Percentiles rank a stretch among this genome's conserved stretches.
Evolutionary conservation across 306 rosid species (phyloP).

Genomic region (Biancaea sappan): DNA sequence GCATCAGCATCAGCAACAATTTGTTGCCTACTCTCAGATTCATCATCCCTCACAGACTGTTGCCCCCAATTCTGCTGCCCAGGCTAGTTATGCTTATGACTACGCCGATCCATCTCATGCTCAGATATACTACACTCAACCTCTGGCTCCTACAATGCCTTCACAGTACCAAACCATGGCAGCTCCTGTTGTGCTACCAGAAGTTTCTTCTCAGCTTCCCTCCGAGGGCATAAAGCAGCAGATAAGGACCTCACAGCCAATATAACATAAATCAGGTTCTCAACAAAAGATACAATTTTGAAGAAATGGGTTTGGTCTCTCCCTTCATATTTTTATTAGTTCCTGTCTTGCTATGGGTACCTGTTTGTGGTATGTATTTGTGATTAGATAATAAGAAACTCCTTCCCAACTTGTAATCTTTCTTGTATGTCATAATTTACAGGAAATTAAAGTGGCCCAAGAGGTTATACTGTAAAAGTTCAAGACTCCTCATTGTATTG

Average conservation of each 20-base stretch:
- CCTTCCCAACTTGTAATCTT: conserved; percentile 36
- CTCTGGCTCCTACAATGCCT: conserved; percentile 53
- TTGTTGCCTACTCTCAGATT: conserved; percentile 61
- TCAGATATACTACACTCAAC: conserved; percentile 62
- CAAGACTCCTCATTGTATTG: conserved; percentile 42
- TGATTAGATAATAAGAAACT: conserved; percentile 62
- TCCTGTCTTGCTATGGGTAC: conserved; percentile 47
- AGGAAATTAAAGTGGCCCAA: conserved; percentile 54
- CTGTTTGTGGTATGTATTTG: conserved; percentile 63
- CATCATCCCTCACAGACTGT: conserved; percentile 69
- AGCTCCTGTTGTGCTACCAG: conserved; percentile 48
- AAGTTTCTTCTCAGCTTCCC: conserved; percentile 63
- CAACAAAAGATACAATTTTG: conserved; percentile 57
- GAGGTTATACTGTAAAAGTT: conserved; percentile 70
- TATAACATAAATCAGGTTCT: conserved; percentile 37
- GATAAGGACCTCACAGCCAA: conserved; percentile 62
- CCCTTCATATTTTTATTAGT: conserved; percentile 38
- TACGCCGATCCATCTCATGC: conserved; percentile 54
- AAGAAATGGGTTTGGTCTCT: conserved; percentile 49
- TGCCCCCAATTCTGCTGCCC: conserved; percentile 48
- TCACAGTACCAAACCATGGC: conserved; percentile 79
- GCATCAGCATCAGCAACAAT: conserved; percentile 59
- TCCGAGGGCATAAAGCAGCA: conserved; percentile 66
- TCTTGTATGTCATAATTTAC: conserved; percentile 48
- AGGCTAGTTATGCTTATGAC: conserved; percentile 56